A percentile compares a stretch with the other conserved stretches of the same genome.
These are phyloP conservation scores for Ceratobasidium sp. DNA, from an alignment of 1,284 basidiomycete species.

Conservation along the genomic window DNA sequence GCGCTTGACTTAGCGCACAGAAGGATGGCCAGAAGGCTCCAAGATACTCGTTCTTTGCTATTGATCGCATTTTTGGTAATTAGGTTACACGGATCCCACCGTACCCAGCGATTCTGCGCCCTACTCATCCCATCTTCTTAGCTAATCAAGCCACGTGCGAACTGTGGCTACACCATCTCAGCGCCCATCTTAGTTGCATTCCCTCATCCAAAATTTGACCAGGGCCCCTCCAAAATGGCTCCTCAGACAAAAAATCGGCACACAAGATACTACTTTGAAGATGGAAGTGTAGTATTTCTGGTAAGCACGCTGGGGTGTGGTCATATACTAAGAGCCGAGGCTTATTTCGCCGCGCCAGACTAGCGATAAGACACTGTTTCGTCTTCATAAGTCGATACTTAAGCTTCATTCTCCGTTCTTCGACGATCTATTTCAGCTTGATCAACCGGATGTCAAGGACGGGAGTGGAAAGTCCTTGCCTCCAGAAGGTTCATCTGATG, in stretches of 20 bases:
- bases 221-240: neutral
- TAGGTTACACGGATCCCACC: no score
- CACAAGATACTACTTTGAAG: slow-evolving; percentile 37
- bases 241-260: slow-evolving; percentile 1
- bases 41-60: no score
- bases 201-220: neutral
- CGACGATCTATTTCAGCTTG: slow-evolving; percentile 19
- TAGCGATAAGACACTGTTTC: slow-evolving; percentile 28
- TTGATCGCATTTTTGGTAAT: no score
- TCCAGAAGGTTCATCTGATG: slow-evolving; percentile 37
- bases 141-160: neutral
- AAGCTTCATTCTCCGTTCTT: slow-evolving; percentile 32
- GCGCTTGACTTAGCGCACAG: no score
- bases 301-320: neutral
- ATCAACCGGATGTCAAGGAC: slow-evolving; percentile 12
- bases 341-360: neutral
- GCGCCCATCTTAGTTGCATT: neutral
- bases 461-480: slow-evolving; percentile 12
- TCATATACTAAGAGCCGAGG: neutral
- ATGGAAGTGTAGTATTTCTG: slow-evolving; percentile 39
- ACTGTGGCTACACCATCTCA: neutral
- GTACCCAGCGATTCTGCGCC: no score
- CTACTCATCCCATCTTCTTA: neutral
- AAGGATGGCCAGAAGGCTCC: no score
- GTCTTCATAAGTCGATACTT: slow-evolving; percentile 27